phyloP scores from a whole-genome alignment of 2,329 filamentous ascomycete genomes.

The Clonostachys rhizophaga region DNA sequence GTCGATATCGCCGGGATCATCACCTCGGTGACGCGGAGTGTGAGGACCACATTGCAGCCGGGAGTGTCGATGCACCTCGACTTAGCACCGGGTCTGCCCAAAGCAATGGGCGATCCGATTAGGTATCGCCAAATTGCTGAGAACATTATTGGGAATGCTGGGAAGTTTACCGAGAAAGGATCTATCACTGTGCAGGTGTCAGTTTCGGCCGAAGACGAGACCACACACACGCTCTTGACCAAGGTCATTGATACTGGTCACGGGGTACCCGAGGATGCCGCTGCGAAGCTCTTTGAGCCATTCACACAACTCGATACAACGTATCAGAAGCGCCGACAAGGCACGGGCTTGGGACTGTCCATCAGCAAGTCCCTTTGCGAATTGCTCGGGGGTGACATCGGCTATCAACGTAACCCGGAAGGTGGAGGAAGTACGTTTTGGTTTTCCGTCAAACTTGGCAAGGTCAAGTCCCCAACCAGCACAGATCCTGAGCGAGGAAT shows the following conservation, averaged over 20 bases:
- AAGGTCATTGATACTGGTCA: background rate
- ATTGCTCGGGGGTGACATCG: background rate
- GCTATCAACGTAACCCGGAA: background rate
- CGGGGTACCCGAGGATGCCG: background rate
- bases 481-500: too few relatives aligned
- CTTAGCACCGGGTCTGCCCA: background rate
- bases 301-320: background rate
- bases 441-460: too few relatives aligned
- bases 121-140: background rate
- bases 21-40: background rate
- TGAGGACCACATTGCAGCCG: background rate
- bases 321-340: background rate
- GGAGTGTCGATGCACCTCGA: background rate
- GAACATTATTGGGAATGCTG: background rate
- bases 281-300: background rate
- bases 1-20: background rate
- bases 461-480: too few relatives aligned
- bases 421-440: too few relatives aligned
- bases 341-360: background rate
- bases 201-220: background rate
- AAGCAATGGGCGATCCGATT: background rate
- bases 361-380: background rate
- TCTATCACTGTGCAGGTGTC: background rate
- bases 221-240: background rate
- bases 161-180: background rate